Conservation (phyloP, 1,139 yeast species). For the Hemisphaericaspora xylofermentans region DNA sequence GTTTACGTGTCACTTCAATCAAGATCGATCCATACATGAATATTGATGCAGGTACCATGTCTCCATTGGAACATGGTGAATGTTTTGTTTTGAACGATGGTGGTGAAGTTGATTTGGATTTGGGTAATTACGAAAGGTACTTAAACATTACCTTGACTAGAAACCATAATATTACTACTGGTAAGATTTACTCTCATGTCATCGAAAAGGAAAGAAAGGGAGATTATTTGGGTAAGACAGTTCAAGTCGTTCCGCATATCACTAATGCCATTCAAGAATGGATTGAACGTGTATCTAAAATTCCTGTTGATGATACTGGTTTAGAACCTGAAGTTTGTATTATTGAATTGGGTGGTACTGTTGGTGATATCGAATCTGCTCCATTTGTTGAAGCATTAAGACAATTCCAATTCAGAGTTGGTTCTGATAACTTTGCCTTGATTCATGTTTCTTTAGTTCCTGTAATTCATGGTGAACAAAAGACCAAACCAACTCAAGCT, state of each 20-base stretch:
- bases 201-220: slow-evolving; percentile 95
- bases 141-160: slow-evolving; percentile 87
- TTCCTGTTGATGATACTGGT: slow-evolving; percentile 92
- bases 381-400: slow-evolving; percentile 98
- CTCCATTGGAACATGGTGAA: slow-evolving; percentile 98
- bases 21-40: slow-evolving; percentile 99
- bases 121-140: slow-evolving; percentile 97
- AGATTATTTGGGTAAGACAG: slow-evolving; percentile 98
- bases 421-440: slow-evolving; percentile 87
- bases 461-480: slow-evolving; percentile 97
- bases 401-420: slow-evolving; percentile 97
- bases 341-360: slow-evolving; percentile 97
- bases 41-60: slow-evolving; percentile 99
- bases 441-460: slow-evolving; percentile 97
- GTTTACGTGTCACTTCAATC: slow-evolving; percentile 92
- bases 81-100: slow-evolving; percentile 98
- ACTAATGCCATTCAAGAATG: slow-evolving; percentile 98
- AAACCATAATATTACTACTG: slow-evolving; percentile 97
- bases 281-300: slow-evolving; percentile 88
- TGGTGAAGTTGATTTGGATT: slow-evolving; percentile 96
- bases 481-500: slow-evolving; percentile 99
- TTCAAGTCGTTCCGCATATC: slow-evolving; percentile 97
- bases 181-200: slow-evolving; percentile 92
- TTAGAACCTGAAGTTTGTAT: slow-evolving; percentile 91
- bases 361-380: slow-evolving; percentile 98